A percentile compares a stretch with the other conserved stretches of the same genome.
These are phyloP conservation scores for Mariannaea elegans DNA, from an alignment of 2,329 filamentous ascomycete species.

Conservation along the genomic window DNA sequence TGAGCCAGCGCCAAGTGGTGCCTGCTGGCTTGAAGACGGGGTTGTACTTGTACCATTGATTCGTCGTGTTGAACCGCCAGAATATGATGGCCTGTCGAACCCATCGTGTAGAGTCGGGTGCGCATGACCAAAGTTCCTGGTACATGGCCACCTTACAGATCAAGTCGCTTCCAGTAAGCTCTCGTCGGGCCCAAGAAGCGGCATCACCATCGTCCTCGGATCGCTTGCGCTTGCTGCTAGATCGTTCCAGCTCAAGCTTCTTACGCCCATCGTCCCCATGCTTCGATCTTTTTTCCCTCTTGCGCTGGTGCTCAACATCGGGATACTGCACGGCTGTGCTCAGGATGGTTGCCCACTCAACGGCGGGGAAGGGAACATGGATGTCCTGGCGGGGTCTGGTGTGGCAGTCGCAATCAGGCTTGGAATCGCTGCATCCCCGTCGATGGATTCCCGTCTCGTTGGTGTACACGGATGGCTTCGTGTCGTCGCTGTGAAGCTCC, in stretches of 20 bases:
- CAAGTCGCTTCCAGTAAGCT: constrained; percentile 62
- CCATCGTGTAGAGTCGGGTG: constrained; percentile 59
- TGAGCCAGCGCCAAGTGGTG: constrained; percentile 70
- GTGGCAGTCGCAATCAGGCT: constrained; percentile 61
- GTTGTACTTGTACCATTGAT: constrained; percentile 61
- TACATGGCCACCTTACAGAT: constrained; percentile 72
- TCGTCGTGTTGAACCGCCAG: constrained; percentile 67
- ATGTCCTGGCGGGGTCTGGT: constrained; percentile 57
- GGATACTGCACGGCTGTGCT: constrained; percentile 65
- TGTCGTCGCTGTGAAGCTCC: constrained; percentile 60
- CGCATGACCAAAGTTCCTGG: constrained; percentile 69
- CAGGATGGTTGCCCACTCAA: constrained; percentile 66
- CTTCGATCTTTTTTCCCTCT: constrained; percentile 49
- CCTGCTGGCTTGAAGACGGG: constrained; percentile 60
- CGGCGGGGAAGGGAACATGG: constrained; percentile 65
- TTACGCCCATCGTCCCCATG: constrained; percentile 45
- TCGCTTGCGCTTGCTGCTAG: constrained; percentile 51
- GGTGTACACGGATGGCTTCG: constrained; percentile 55
- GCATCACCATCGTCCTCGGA: constrained; percentile 53
- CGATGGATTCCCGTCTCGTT: constrained; percentile 64
- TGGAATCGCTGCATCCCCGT: constrained; percentile 58
- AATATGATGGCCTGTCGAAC: constrained; percentile 67
- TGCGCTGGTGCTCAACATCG: constrained; percentile 51
- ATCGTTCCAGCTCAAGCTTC: constrained; percentile 46
- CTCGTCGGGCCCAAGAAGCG: constrained; percentile 50